Evolutionary conservation across 2,329 filamentous ascomycete genomes (phyloP).

Genomic region (Delphinella strobiligena): DNA sequence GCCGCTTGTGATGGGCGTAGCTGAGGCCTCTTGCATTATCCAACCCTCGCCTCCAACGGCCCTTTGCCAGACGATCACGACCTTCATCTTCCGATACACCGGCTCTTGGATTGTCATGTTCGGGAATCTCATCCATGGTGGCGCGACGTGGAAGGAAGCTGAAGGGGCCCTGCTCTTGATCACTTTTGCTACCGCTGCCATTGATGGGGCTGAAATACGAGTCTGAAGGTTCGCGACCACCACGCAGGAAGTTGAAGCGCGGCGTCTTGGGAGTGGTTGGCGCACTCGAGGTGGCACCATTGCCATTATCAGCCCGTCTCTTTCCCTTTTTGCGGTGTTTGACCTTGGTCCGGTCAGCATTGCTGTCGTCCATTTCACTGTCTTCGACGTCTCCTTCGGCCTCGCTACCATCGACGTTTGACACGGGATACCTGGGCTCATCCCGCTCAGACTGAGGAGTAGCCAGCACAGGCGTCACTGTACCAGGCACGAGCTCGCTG

Average conservation of each 20-base stretch:
- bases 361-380: constrained; percentile 61
- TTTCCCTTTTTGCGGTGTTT: constrained; percentile 43
- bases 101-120: constrained; percentile 26
- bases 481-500: constrained; percentile 36
- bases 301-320: constrained; percentile 46
- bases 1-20: constrained; percentile 21
- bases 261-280: constrained; percentile 53
- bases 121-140: constrained; percentile 36
- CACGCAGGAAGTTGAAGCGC: constrained; percentile 34
- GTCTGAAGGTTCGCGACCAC: constrained; percentile 14
- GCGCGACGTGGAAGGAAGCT: constrained; percentile 44
- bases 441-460: constrained; percentile 38
- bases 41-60: constrained; percentile 33
- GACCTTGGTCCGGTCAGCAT: constrained; percentile 35
- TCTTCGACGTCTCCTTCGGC: constrained; percentile 72
- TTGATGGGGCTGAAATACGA: constrained; percentile 34
- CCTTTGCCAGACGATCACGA: constrained; percentile 33
- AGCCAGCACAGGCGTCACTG: constrained; percentile 21
- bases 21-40: constrained; percentile 36
- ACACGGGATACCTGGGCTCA: constrained; percentile 32
- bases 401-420: constrained; percentile 54
- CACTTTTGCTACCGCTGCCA: constrained; percentile 47
- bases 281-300: constrained; percentile 47
- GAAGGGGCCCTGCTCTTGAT: constrained; percentile 10
- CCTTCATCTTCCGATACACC: constrained; percentile 41